Evolutionary conservation across 148 eudicot genomes (phyloP), one percentile per base, ranked within the genome.

Genomic region (Suaeda aralocaspica): DNA sequence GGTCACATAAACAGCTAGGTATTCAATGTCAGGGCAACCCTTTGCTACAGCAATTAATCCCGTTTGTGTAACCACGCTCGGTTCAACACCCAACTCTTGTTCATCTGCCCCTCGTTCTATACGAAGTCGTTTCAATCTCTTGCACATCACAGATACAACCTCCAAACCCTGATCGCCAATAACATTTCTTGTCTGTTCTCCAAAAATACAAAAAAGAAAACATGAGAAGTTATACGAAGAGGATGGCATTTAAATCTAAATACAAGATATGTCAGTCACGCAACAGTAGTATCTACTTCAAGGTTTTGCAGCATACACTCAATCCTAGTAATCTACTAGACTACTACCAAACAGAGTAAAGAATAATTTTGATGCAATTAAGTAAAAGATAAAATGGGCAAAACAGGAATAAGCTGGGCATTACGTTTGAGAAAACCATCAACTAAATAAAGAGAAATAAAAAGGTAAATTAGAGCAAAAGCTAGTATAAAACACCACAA

Each of bases 51-150:
- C 86, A 24, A 80, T 84, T 62, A 95, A 66, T 68, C 99, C 99
- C 68, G 72, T 79, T 25, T 91, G 96, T 9, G 99, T 83, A 49
- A 95, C 96, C n/a, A 81, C 60, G 29, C 97, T 97, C 39, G 77
- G 86, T 58, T 80, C 93, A 44, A 79, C 97, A 22, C 72, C 89
- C 78, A 85, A 73, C 19, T 79, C 97, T 52, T 80, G 87, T 15
- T 86, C 97, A 70, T 91, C 99, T n/a, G 78, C 92, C 30, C 93
- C 97, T 53, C 92, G 80, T 81, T 95, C 99, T 19, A 95, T 80
- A 53, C 97, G 84, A 8, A 95, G 93, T 44, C 96, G 77, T 76
- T 76, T 86, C 61, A 95, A 55, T 62, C 53, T 82, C 81, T 86
- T 95, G 76, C 99, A 95, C 41, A 66, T 76, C 3, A 62, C 66